Conservation (phyloP, 2,329 filamentous ascomycete genomes). For the Diaporthe sp. region DNA sequence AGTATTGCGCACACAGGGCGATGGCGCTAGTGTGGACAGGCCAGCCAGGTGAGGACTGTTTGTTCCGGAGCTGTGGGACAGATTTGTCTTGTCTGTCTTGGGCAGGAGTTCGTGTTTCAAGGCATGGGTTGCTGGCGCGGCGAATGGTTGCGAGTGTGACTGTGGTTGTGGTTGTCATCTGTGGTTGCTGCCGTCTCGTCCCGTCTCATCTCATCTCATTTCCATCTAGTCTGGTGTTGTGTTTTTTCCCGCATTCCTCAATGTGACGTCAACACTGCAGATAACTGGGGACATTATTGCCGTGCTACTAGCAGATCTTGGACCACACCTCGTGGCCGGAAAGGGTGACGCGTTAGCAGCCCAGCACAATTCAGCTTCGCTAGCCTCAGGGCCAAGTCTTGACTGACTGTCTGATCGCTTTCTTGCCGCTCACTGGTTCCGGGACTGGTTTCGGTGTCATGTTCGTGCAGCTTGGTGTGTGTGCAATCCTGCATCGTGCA, state of each 20-base stretch:
- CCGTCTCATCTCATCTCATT: conserved; percentile 9
- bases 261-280: conserved; percentile 21
- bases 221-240: neutral
- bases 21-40: too few relatives aligned
- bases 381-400: neutral
- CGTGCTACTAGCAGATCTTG: conserved; percentile 7
- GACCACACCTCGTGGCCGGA: neutral
- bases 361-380: neutral
- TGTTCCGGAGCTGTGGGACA: conserved; percentile 7
- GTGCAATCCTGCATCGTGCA: neutral
- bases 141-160: neutral
- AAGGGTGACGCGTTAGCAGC: conserved; percentile 12
- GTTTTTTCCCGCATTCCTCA: neutral
- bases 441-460: conserved; percentile 14
- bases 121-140: neutral
- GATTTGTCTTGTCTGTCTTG: neutral
- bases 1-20: neutral
- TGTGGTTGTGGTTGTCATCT: neutral
- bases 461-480: conserved; percentile 18
- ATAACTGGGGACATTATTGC: neutral
- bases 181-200: neutral
- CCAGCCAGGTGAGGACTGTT: conserved; percentile 2
- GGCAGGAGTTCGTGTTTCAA: conserved; percentile 2
- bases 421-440: neutral
- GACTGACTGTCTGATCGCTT: neutral